Percentiles rank a stretch among this genome's conserved stretches.
Evolutionary conservation across 2,329 filamentous ascomycete species (phyloP).

Genomic region (Karstenula rhodostoma): DNA sequence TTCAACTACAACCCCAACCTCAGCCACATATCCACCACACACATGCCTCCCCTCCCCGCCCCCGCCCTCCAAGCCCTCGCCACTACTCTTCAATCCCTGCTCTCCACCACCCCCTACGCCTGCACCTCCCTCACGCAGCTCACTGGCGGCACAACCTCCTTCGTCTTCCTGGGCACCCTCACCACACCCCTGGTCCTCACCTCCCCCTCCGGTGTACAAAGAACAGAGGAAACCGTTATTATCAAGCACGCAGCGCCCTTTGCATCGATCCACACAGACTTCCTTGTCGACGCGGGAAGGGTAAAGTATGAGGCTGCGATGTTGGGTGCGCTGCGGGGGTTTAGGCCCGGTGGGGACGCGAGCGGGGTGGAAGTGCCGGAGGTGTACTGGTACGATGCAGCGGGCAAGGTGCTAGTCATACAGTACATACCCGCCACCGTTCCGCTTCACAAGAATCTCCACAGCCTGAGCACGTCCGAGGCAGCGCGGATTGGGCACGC

Average conservation of each 20-base stretch:
- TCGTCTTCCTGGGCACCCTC: constrained; percentile 15
- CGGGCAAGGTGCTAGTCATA: constrained; percentile 4
- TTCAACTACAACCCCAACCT: too few species aligned
- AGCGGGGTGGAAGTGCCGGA: constrained; percentile 9
- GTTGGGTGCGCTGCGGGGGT: constrained; percentile 1
- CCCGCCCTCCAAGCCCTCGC: background rate
- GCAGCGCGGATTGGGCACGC: constrained; percentile 8
- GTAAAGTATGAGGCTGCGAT: constrained; percentile 13
- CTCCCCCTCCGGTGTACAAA: background rate
- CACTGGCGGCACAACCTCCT: constrained; percentile 18
- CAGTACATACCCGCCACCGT: constrained; percentile 8
- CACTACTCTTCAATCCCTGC: background rate
- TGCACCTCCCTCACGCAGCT: constrained; percentile 12
- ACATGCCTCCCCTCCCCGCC: constrained; percentile 4
- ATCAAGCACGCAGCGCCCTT: constrained; percentile 15
- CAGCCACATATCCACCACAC: background rate
- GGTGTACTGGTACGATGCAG: constrained; percentile 6
- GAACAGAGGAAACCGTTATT: constrained; percentile 5
- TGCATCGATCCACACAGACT: constrained; percentile 11
- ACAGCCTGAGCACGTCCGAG: background rate
- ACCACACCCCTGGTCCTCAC: background rate
- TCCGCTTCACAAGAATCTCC: background rate
- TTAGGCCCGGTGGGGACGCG: background rate
- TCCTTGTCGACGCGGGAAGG: constrained; percentile 12
- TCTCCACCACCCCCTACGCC: constrained; percentile 13